These are phyloP conservation scores for Penicillium sp. DNA, from an alignment of 2,329 filamentous ascomycete genomes.

Conservation along the genomic window DNA sequence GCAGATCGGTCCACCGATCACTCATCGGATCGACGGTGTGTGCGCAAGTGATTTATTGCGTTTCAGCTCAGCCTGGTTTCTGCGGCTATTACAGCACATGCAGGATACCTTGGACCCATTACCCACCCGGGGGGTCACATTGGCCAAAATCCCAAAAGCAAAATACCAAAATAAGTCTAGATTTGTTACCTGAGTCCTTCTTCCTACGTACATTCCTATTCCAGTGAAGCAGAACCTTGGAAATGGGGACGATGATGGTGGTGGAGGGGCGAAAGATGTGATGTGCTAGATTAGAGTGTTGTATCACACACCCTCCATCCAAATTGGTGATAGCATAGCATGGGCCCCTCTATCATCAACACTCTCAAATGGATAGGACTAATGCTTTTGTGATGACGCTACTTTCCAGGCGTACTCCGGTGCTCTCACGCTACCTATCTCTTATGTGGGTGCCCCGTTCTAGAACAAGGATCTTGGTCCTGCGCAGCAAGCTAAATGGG, in stretches of 20 bases:
- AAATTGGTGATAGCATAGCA: not conserved
- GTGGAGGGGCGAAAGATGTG: not conserved
- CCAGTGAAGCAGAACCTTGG: not conserved
- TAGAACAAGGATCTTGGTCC: constrained; percentile 10
- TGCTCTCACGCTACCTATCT: constrained; percentile 14
- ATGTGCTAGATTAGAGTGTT: not conserved
- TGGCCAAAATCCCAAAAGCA: not conserved
- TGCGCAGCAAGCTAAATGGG: constrained; percentile 15
- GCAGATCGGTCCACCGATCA: constrained; percentile 17
- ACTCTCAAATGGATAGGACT: not conserved
- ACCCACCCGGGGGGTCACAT: not conserved
- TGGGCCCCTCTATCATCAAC: not conserved
- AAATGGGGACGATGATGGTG: not conserved
- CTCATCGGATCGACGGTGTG: constrained; percentile 24
- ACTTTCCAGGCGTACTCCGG: constrained; percentile 21
- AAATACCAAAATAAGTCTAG: not conserved
- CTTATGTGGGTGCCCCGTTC: constrained; percentile 11
- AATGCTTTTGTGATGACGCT: not conserved
- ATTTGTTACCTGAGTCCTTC: not conserved
- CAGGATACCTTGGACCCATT: constrained; percentile 2
- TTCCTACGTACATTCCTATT: not conserved
- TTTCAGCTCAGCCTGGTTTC: constrained; percentile 26
- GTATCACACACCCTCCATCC: constrained; percentile 1
- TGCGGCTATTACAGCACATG: constrained; percentile 15
- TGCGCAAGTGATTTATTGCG: constrained; percentile 27